phyloP scores from a whole-genome alignment of 345 rosid species.

The Eucalyptus camaldulensis region DNA sequence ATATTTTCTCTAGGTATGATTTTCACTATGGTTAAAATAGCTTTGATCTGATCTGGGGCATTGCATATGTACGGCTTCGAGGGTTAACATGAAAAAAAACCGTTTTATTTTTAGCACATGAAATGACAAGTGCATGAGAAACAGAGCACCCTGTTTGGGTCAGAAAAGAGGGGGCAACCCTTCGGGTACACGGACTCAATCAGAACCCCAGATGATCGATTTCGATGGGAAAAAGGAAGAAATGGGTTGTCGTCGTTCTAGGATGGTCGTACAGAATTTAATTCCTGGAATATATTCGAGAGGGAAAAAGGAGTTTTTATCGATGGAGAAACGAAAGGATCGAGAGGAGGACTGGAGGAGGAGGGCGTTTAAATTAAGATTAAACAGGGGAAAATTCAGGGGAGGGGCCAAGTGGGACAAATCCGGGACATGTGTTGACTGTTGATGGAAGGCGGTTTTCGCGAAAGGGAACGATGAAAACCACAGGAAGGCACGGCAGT shows the following conservation, averaged over 20 bases:
- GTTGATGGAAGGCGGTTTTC: slow-evolving; percentile 9
- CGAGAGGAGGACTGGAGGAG: neutral
- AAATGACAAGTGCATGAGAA: neutral
- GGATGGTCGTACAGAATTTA: neutral
- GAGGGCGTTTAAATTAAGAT: too few species aligned
- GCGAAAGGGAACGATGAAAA: slow-evolving; percentile 8
- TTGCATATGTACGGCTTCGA: neutral
- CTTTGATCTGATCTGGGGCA: neutral
- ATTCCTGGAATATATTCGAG: neutral
- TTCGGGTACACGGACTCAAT: neutral
- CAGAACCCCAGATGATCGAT: neutral
- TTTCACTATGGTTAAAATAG: neutral
- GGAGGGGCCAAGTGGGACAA: neutral
- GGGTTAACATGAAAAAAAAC: neutral
- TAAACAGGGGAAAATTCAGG: neutral
- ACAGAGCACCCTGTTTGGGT: neutral
- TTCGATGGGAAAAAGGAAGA: neutral
- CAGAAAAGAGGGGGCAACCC: neutral
- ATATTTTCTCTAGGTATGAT: neutral
- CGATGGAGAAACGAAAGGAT: neutral
- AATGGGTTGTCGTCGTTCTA: neutral
- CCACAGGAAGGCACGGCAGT: slow-evolving; percentile 12
- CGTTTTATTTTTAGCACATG: neutral
- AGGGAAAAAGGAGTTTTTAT: neutral
- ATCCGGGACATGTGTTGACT: neutral